Percentiles rank a stretch among this genome's conserved stretches.
Conservation (phyloP, 129 eudicot genomes). For the Smallanthus sonchifolius region DNA sequence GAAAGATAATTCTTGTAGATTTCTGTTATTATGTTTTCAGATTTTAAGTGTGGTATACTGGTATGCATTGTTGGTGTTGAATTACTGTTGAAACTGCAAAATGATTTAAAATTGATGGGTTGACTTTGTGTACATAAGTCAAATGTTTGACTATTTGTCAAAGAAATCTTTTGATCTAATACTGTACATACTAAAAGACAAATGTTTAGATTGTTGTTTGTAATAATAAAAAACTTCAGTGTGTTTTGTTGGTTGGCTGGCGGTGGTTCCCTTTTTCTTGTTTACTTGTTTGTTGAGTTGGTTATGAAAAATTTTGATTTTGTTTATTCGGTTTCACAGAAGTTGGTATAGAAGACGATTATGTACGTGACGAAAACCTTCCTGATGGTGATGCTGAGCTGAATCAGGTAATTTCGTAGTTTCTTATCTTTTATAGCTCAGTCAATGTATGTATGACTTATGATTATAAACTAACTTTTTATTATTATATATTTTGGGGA, state of each 20-base stretch:
- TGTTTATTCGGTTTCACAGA: constrained; percentile 13
- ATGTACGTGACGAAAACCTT: constrained; percentile 14
- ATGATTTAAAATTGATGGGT: background rate
- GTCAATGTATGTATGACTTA: background rate
- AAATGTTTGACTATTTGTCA: constrained; percentile 1
- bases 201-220: background rate
- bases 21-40: background rate
- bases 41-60: background rate
- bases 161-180: background rate
- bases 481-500: background rate
- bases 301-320: background rate
- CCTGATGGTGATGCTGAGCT: constrained; percentile 11
- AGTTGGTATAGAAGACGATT: constrained; percentile 26
- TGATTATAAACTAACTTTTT: background rate
- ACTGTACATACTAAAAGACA: background rate
- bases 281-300: constrained; percentile 7
- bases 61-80: background rate
- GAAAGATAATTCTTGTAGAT: background rate
- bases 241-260: background rate
- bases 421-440: background rate
- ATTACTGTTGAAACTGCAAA: background rate
- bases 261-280: background rate
- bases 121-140: constrained; percentile 2
- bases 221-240: background rate
- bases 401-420: constrained; percentile 22